Evolutionary conservation across 768 basidiomycete genomes (phyloP).

Genomic region (Strobilomyces dryophilus): DNA sequence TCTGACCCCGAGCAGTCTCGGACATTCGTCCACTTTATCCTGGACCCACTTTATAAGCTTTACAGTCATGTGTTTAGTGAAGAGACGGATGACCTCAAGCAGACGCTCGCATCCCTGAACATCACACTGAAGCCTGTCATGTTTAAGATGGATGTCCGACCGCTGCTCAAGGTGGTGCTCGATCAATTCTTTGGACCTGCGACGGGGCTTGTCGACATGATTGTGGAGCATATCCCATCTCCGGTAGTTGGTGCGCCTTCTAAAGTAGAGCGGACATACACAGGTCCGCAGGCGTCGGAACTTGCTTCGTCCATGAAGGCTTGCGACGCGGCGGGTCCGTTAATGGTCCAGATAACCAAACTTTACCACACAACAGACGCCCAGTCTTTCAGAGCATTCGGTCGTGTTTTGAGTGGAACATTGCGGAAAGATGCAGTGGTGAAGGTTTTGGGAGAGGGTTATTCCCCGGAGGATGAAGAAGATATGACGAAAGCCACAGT

Average conservation of each 20-base stretch:
- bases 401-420: constrained; percentile 91
- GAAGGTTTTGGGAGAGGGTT: constrained; percentile 97
- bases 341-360: constrained; percentile 92
- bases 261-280: constrained; percentile 84
- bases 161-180: constrained; percentile 87
- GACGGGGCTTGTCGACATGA: constrained; percentile 88
- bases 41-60: constrained; percentile 95
- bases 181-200: constrained; percentile 95
- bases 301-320: constrained; percentile 75
- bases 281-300: constrained; percentile 81
- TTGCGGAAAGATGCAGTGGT: constrained; percentile 76
- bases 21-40: constrained; percentile 92
- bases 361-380: constrained; percentile 97
- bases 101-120: constrained; percentile 69
- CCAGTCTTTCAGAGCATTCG: constrained; percentile 94
- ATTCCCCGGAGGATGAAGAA: constrained; percentile 98
- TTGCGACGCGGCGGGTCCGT: constrained; percentile 79
- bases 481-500: constrained; percentile 87
- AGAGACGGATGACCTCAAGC: constrained; percentile 83
- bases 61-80: constrained; percentile 94
- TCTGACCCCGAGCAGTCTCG: constrained; percentile 69
- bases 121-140: constrained; percentile 88
- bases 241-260: constrained; percentile 52
- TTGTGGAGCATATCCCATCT: constrained; percentile 87
- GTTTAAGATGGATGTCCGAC: constrained; percentile 99